Percentiles rank a stretch among this genome's conserved stretches.
phyloP scores from a whole-genome alignment of 371 early-diverging fungal species.

The Apophysomyces ossiformis region DNA sequence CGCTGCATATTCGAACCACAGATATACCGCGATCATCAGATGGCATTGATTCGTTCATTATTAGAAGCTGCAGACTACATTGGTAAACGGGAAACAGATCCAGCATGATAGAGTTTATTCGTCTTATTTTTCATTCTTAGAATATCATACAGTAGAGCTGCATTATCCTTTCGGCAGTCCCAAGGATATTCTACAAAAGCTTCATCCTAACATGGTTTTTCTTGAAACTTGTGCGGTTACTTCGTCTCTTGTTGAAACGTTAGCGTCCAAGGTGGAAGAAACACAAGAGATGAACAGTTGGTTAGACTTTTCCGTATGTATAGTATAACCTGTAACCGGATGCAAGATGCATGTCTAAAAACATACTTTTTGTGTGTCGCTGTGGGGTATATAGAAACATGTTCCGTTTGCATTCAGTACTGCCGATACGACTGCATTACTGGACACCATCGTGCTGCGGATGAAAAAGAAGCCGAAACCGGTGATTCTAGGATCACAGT shows the following conservation, averaged over 20 bases:
- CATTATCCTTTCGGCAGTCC: constrained; percentile 22
- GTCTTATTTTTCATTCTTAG: constrained; percentile 17
- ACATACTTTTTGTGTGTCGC: background rate
- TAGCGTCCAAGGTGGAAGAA: constrained; percentile 16
- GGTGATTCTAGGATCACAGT: constrained; percentile 15
- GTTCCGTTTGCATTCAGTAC: constrained; percentile 23
- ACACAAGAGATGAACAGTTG: constrained; percentile 16
- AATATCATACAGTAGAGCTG: constrained; percentile 30
- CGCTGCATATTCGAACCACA: constrained; percentile 29
- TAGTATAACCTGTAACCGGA: too few species aligned
- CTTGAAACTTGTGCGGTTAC: constrained; percentile 34
- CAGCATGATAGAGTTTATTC: background rate
- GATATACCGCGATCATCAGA: constrained; percentile 32
- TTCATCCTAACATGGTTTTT: constrained; percentile 22
- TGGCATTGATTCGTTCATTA: constrained; percentile 24
- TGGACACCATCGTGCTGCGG: constrained; percentile 15
- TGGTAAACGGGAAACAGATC: constrained; percentile 18
- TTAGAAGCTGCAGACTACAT: constrained; percentile 32
- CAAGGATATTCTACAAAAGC: constrained; percentile 26
- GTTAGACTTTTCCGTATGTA: constrained; percentile 23
- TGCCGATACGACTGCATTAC: constrained; percentile 16
- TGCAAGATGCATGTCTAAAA: background rate
- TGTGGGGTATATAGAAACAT: constrained; percentile 15
- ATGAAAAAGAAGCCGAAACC: constrained; percentile 14
- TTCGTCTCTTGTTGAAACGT: constrained; percentile 6